Evolutionary conservation across 139 green algal species (phyloP).

Genomic region (Chlamydomonas sp.): DNA sequence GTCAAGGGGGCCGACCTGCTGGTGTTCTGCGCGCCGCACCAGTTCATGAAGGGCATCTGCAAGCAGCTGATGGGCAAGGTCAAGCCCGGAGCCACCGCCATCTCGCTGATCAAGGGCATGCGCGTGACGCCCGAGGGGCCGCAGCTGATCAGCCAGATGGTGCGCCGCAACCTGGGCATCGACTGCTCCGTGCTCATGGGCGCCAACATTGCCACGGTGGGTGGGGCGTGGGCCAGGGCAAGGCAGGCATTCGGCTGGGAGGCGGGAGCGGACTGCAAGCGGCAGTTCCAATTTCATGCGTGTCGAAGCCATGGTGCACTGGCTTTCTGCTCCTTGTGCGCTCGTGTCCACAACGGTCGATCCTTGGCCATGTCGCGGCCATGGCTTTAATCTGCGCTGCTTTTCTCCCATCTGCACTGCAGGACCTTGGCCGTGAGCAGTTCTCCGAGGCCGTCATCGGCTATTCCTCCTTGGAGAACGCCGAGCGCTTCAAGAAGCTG

Average conservation of each 20-base stretch:
- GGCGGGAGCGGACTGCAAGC: no score
- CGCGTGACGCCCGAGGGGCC: constrained; percentile 68
- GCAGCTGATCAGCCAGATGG: constrained; percentile 79
- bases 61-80: constrained; percentile 55
- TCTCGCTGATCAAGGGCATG: constrained; percentile 76
- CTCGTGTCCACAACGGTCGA: no score
- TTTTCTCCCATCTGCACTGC: no score
- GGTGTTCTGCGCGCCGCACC: constrained; percentile 69
- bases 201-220: constrained; percentile 68
- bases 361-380: no score
- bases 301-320: no score
- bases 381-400: no score
- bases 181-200: constrained; percentile 83
- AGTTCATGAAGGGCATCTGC: constrained; percentile 72
- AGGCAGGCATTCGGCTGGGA: no score
- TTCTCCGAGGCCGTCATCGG: constrained; percentile 70
- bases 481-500: no score
- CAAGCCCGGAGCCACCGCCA: constrained; percentile 57
- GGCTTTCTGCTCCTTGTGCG: no score
- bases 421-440: constrained; percentile 54
- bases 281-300: no score
- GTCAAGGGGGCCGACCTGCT: constrained; percentile 64
- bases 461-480: not conserved
- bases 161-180: constrained; percentile 59
- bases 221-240: no score